phyloP scores from a whole-genome alignment of 148 eudicot species.

The Cornus suecica region DNA sequence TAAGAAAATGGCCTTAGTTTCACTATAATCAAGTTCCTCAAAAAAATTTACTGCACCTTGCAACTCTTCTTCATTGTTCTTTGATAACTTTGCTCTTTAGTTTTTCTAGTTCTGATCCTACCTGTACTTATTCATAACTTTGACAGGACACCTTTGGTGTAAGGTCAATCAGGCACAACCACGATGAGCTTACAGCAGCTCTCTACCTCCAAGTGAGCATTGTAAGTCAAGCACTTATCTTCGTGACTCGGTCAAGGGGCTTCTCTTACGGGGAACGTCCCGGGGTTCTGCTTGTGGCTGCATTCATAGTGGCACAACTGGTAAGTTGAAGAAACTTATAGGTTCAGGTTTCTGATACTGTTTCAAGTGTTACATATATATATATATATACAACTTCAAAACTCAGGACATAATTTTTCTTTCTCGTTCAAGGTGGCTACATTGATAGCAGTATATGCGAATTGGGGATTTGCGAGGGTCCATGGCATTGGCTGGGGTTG shows the following conservation, averaged over 20 bases:
- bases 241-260: conserved; percentile 71
- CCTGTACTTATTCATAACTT: neutral
- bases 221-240: conserved; percentile 74
- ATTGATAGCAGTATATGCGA: conserved; percentile 58
- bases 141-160: conserved; percentile 51
- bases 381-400: neutral
- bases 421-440: conserved; percentile 60
- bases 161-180: conserved; percentile 32
- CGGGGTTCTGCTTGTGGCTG: conserved; percentile 50
- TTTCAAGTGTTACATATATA: no score
- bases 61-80: neutral
- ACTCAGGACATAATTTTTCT: neutral
- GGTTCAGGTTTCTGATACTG: neutral
- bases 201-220: conserved; percentile 83
- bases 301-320: conserved; percentile 66
- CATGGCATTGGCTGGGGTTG: conserved; percentile 85
- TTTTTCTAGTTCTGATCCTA: neutral
- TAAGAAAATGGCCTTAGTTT: conserved; percentile 21
- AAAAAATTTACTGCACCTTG: no score
- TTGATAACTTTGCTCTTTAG: neutral
- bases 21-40: neutral
- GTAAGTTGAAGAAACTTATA: conserved; percentile 34
- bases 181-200: conserved; percentile 52
- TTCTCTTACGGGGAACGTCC: conserved; percentile 72
- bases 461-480: conserved; percentile 66